Percentiles rank a stretch among this genome's conserved stretches.
phyloP scores from a whole-genome alignment of 176 grass and related monocot genomes.

The Tillandsia leiboldiana region DNA sequence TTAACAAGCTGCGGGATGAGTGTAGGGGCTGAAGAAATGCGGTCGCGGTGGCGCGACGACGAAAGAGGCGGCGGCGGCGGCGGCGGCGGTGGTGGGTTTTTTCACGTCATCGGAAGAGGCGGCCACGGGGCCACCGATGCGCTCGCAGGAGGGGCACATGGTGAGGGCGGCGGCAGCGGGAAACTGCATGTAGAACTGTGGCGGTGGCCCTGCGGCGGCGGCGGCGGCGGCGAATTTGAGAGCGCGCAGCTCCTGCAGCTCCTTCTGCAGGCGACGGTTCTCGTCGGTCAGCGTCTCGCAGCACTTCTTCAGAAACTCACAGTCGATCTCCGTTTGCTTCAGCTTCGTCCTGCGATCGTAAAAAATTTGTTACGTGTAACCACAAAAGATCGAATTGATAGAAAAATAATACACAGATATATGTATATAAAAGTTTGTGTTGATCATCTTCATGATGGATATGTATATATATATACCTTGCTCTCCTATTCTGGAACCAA shows the following conservation, averaged over 20 bases:
- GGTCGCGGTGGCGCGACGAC: constrained; percentile 15
- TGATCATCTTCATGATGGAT: too few species aligned
- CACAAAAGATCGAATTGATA: not conserved
- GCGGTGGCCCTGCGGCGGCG: not conserved
- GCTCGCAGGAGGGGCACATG: constrained; percentile 81
- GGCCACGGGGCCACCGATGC: constrained; percentile 26
- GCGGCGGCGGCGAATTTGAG: not conserved
- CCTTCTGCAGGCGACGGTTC: constrained; percentile 27
- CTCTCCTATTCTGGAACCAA: constrained; percentile 98
- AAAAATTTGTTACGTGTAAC: not conserved
- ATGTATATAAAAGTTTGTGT: too few species aligned
- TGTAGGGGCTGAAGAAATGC: constrained; percentile 90
- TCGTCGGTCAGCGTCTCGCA: constrained; percentile 37
- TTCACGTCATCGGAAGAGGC: constrained; percentile 18
- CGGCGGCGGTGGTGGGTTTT: constrained; percentile 18
- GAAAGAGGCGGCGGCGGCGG: constrained; percentile 30
- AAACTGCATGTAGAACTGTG: constrained; percentile 68
- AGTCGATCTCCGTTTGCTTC: constrained; percentile 55
- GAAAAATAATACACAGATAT: too few species aligned
- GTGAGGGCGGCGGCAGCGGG: constrained; percentile 46
- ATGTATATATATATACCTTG: constrained; percentile 41
- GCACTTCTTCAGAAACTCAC: constrained; percentile 41
- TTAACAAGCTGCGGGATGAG: constrained; percentile 78
- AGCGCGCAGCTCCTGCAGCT: constrained; percentile 18
- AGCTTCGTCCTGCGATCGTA: constrained; percentile 32